Evolutionary conservation across 768 basidiomycete genomes (phyloP), one percentile per base, ranked within the genome.

Genomic region (Phylloporus rhodoxanthus): DNA sequence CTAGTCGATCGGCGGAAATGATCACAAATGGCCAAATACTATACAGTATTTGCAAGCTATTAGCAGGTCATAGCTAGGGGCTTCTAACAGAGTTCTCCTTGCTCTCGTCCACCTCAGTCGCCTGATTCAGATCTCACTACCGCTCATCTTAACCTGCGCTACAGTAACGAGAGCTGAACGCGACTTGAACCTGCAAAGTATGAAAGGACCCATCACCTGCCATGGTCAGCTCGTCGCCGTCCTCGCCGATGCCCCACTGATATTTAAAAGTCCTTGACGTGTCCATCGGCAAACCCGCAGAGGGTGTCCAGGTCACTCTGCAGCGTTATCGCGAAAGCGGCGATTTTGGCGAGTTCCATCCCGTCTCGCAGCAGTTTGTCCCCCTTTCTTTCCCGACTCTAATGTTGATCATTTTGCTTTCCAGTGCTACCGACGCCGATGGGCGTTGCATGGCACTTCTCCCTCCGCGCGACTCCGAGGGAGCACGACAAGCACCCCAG

Each of bases 201-300:
- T 74, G 37, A 84, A 78, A 61, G 91, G 92, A 5, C 88, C 90
- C 2, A 88, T 96, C 53, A 96, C 93, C 32, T 95, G 93, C 66
- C 93, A 96, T 52, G 85, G 92, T 90, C 56, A 48, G 75, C 45
- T 26, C 50, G 2, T 28, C 50, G 19, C 40, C 43, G 17, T 43
- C 43, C 10, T 37, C 32, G 2, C 25, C 15, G 25, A 9, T 41
- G 29, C 20, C 52, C n/a, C 45, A 40, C 45, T 25, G 40, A 55
- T 34, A 34, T 32, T 34, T 4, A 2, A 47, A 26, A 94, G 93
- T 95, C 15, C 83, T 96, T 55, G 92, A 96, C 63, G 81, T 88
- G 1, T 85, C 89, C 9, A 73, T 78, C 1, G 93, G 93, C 21
- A 88, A 80, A 58, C 92, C 93, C 15, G 92, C 87, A 1, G 65